phyloP scores from a whole-genome alignment of 345 rosid genomes.

The Nephelium lappaceum region DNA sequence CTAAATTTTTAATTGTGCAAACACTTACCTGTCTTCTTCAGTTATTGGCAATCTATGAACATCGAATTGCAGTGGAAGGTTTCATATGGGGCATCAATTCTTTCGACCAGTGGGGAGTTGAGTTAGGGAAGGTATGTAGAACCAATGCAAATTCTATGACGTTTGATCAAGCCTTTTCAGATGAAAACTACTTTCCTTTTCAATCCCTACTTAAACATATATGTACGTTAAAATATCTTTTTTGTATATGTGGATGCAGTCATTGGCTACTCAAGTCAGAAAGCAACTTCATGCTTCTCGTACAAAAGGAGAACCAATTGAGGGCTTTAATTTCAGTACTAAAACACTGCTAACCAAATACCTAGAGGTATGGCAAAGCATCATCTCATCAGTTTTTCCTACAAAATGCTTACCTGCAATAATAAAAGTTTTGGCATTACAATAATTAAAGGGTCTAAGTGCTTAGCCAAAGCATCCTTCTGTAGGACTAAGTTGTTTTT shows the following conservation, averaged over 20 bases:
- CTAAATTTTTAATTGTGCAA: slow-evolving; percentile 1
- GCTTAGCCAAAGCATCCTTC: background rate
- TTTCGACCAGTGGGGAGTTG: slow-evolving; percentile 99
- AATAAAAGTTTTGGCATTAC: background rate
- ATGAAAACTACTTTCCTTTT: background rate
- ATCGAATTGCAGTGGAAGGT: slow-evolving; percentile 94
- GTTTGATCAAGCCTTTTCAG: background rate
- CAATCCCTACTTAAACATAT: background rate
- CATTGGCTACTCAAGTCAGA: slow-evolving; percentile 88
- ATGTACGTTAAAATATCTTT: background rate
- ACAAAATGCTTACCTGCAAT: background rate
- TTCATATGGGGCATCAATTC: slow-evolving; percentile 97
- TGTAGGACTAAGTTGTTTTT: background rate
- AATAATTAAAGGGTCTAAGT: background rate
- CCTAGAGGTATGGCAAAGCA: slow-evolving; percentile 56
- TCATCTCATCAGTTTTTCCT: background rate
- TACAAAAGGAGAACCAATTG: slow-evolving; percentile 54
- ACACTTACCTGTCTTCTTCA: slow-evolving; percentile 29
- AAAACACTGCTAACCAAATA: slow-evolving; percentile 66
- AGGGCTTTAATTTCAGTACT: slow-evolving; percentile 94
- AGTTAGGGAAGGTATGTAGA: slow-evolving; percentile 80
- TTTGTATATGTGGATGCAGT: slow-evolving; percentile 39
- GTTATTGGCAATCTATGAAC: slow-evolving; percentile 93
- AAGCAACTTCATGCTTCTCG: slow-evolving; percentile 85
- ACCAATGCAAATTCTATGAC: background rate